These are phyloP conservation scores for Acer saccharum DNA, from an alignment of 345 rosid genomes.

Conservation along the genomic window DNA sequence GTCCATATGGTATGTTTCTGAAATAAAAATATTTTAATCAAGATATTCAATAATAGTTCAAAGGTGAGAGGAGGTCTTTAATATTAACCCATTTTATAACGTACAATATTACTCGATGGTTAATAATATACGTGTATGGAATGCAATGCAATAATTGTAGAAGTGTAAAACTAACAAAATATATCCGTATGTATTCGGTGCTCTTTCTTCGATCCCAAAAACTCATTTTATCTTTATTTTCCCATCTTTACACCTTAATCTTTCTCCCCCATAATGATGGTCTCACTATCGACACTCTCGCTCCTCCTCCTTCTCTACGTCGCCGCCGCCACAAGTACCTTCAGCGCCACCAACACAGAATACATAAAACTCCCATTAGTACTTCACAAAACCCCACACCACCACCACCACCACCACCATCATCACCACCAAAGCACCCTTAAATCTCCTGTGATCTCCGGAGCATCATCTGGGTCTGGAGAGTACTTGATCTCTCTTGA, in stretches of 20 bases:
- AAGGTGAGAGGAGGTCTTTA: no score
- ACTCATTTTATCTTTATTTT: slow-evolving; percentile 4
- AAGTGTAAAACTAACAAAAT: background rate
- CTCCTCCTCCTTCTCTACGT: slow-evolving; percentile 14
- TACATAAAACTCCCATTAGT: slow-evolving; percentile 67
- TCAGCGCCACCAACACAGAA: slow-evolving; percentile 25
- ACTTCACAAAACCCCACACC: slow-evolving; percentile 47
- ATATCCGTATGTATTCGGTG: background rate
- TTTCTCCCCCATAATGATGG: slow-evolving; percentile 19
- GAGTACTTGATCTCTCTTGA: slow-evolving; percentile 80
- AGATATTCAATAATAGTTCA: no score
- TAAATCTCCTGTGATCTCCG: slow-evolving; percentile 69
- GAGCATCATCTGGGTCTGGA: slow-evolving; percentile 77
- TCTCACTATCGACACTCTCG: slow-evolving; percentile 12
- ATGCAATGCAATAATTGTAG: background rate
- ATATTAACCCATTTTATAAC: no score
- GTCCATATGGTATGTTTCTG: no score
- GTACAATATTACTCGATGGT: no score
- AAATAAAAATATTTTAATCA: no score
- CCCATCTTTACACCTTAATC: background rate
- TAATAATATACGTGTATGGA: no score
- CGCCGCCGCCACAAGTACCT: background rate
- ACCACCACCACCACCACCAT: slow-evolving; percentile 31
- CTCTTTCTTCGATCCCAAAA: slow-evolving; percentile 8
- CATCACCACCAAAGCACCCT: slow-evolving; percentile 24